Evolutionary conservation across 192 early-diverging fungal genomes (phyloP), one percentile per base, ranked within the genome.

Genomic region (Bifiguratus adelaidae): DNA sequence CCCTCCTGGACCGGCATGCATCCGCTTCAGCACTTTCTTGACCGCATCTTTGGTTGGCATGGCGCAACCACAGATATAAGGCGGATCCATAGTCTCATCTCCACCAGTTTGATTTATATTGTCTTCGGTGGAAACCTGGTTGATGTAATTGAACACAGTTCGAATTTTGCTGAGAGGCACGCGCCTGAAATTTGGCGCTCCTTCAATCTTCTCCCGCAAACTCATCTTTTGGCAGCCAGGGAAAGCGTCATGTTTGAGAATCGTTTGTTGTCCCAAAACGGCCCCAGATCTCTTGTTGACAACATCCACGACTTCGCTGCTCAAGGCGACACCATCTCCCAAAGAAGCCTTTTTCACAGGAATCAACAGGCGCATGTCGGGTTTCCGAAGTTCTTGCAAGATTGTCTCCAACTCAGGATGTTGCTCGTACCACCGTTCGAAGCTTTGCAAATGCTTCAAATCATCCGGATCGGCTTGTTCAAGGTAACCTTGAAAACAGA

Each of bases 1-100:
- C 2, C 61, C 61, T 9, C 43, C 35, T 8, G 76, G 77, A 2
- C 67, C 70, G 3, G 80, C 77, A 30, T 59, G 38, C 48, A 77
- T 67, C 13, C 57, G 37, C 7, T 58, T 37, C 13, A 76, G 49
- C 0, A 78, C 67, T 0, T 49, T 28, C 34, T 60, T 64, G 33
- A 82, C 74, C 1, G 70, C 77, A 40, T 73, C 73, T 37, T 69
- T 76, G 1, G 74, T 68, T 3, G 80, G 80, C 80, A 80, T 80
- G 3, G 72, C 80, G 25, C 72, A 66, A 6, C 80, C 80, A 35
- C 63, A 78, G 7, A 78, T 69, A 50, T 49, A 64, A 29, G 61
- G 61, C 11, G 61, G 55, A 3, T 12, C 7, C 9, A 53, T 4
- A 20, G 44, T 26, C 5, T 47, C 49, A 38, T 65, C 63, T 0